Base-by-base conservation (phyloP, 345 rosid genomes). In the Eucalyptus marginata region DNA sequence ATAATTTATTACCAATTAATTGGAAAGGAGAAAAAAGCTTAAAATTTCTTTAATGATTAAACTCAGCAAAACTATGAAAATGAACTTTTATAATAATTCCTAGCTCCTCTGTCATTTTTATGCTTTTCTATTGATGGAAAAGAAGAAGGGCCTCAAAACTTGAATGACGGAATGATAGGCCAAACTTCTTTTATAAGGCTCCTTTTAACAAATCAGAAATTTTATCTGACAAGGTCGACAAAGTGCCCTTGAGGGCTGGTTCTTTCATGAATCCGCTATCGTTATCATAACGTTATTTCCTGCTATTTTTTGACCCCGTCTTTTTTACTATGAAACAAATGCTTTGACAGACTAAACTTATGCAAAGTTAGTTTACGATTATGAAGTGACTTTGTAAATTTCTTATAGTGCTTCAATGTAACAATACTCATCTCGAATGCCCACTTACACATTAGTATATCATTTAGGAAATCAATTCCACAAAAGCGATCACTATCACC, bases 121-220 rank as follows among this genome's bases (percentile, higher is more conserved):
- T 36, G 81, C 4, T 66, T 66, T 66, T 66, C 79, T 66, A 66
- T 31, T 7, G 3, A 66, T n/a, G 18, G 31, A 66, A 16, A 31
- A 66, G 1, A 36, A 31, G 43, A 36, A 66, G 79, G 12, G 36
- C 24, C 36, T 33, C 43, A 20, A 68, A 68, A 31, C 44, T 68
- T 68, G 80, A 33, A 5, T 7, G 20, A 0, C 9, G 1, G 20
- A 64, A 64, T n/a, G 20, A n/a, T 20, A 64, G 0, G 33, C 76
- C 76, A n/a, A 64, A n/a, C 40, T 64, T n/a, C 40, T 64, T 64
- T 64, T 14, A n/a, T n/a, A 14, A n/a, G 20, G 36, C 22, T 64
- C 3, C 17, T 64, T 64, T n/a, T 64, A 15, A 68, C 7, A 68
- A 68, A 24, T 68, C 44, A 17, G 6, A 68, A 68, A 31, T 31